Evolutionary conservation across 1,139 yeast genomes (phyloP).

Genomic region (Taphrina confusa): DNA sequence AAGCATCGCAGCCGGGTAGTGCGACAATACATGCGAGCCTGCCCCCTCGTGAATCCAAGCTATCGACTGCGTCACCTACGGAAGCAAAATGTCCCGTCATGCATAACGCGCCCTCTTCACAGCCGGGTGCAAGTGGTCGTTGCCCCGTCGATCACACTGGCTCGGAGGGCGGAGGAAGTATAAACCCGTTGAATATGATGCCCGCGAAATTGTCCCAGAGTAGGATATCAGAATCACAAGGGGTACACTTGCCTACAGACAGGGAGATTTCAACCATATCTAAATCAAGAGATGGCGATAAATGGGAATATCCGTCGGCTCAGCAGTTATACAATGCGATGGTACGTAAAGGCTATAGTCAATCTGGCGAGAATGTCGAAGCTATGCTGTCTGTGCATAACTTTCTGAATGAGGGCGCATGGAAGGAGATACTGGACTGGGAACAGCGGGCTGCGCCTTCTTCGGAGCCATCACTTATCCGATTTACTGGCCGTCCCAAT

Average conservation of each 20-base stretch:
- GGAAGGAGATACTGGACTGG: slow-evolving; percentile 94
- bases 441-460: slow-evolving; percentile 55
- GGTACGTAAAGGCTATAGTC: slow-evolving; percentile 86
- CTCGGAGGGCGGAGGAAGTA: slow-evolving; percentile 38
- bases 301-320: slow-evolving; percentile 99
- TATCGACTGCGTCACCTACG: not conserved
- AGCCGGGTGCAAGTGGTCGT: slow-evolving; percentile 13
- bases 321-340: slow-evolving; percentile 98
- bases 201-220: slow-evolving; percentile 65
- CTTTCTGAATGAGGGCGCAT: slow-evolving; percentile 94
- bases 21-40: slow-evolving; percentile 4
- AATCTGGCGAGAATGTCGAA: slow-evolving; percentile 90
- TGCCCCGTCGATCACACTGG: slow-evolving; percentile 25
- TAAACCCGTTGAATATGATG: slow-evolving; percentile 84
- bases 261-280: slow-evolving; percentile 87
- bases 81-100: slow-evolving; percentile 9
- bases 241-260: slow-evolving; percentile 71
- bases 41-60: not conserved
- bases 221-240: slow-evolving; percentile 77
- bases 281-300: slow-evolving; percentile 58
- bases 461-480: slow-evolving; percentile 71
- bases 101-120: slow-evolving; percentile 25
- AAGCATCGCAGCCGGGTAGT: not conserved
- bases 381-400: slow-evolving; percentile 97
- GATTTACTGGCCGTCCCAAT: slow-evolving; percentile 90